Evolutionary conservation across 2,329 filamentous ascomycete genomes (phyloP).

Genomic region (Allantophomopsis lycopodina): DNA sequence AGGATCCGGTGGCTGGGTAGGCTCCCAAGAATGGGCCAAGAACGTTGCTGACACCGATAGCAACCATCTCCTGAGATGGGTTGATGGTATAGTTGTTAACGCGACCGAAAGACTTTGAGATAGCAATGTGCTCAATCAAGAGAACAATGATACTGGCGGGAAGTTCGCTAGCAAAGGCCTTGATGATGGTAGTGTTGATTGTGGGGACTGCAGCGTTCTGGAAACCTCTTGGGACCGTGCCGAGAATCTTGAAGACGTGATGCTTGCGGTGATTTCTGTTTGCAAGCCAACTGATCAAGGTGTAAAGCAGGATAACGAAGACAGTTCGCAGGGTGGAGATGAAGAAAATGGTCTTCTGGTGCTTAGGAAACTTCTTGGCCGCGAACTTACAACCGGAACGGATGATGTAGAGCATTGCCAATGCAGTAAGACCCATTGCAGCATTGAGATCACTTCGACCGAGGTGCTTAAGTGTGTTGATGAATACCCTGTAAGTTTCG

Average conservation of each 20-base stretch:
- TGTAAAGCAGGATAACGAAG: slow-evolving; percentile 72
- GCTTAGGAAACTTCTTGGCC: slow-evolving; percentile 52
- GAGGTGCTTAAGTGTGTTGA: slow-evolving; percentile 67
- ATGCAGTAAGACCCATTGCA: slow-evolving; percentile 57
- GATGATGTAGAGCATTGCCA: slow-evolving; percentile 55
- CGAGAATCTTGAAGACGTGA: slow-evolving; percentile 50
- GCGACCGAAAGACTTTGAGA: slow-evolving; percentile 90
- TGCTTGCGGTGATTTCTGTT: slow-evolving; percentile 45
- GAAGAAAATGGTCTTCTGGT: slow-evolving; percentile 65
- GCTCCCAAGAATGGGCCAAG: slow-evolving; percentile 84
- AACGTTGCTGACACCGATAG: slow-evolving; percentile 82
- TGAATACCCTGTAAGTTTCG: slow-evolving; percentile 69
- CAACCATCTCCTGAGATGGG: slow-evolving; percentile 90
- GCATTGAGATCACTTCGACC: slow-evolving; percentile 60
- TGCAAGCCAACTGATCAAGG: slow-evolving; percentile 58
- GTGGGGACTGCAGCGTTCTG: slow-evolving; percentile 61
- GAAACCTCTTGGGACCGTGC: slow-evolving; percentile 66
- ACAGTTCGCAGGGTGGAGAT: slow-evolving; percentile 63
- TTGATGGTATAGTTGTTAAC: slow-evolving; percentile 95
- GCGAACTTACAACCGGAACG: slow-evolving; percentile 46
- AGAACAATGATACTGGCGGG: slow-evolving; percentile 88
- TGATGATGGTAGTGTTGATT: slow-evolving; percentile 53
- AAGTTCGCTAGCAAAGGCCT: slow-evolving; percentile 54
- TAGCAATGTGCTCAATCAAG: slow-evolving; percentile 91
- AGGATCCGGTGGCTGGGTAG: slow-evolving; percentile 89